phyloP scores from a whole-genome alignment of 2,329 filamentous ascomycete species.

The Aureobasidium sp. region DNA sequence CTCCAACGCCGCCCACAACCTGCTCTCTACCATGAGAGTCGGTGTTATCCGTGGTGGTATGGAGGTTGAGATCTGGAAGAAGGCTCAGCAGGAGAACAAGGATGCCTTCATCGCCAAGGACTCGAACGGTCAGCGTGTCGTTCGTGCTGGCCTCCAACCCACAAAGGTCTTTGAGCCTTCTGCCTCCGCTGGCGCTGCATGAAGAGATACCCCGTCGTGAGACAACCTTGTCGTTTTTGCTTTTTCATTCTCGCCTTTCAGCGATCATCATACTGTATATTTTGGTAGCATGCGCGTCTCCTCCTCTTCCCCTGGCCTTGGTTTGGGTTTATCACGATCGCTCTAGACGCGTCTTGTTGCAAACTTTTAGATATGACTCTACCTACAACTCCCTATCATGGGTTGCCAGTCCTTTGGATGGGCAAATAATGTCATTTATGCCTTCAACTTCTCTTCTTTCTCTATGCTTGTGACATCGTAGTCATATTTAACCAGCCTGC shows the following conservation, averaged over 20 bases:
- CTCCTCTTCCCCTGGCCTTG: not conserved
- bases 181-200: constrained; percentile 78
- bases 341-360: constrained; percentile 16
- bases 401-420: not conserved
- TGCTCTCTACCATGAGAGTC: constrained; percentile 80
- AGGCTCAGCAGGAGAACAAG: constrained; percentile 76
- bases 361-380: constrained; percentile 16
- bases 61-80: constrained; percentile 91
- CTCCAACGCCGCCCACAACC: constrained; percentile 83
- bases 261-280: constrained; percentile 9
- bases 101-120: constrained; percentile 75
- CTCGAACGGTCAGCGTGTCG: constrained; percentile 70
- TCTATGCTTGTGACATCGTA: not conserved
- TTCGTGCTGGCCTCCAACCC: constrained; percentile 77
- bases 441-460: not conserved
- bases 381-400: constrained; percentile 9
- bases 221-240: constrained; percentile 2
- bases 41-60: constrained; percentile 80
- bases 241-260: constrained; percentile 10
- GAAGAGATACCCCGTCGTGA: constrained; percentile 21
- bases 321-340: constrained; percentile 12
- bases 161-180: constrained; percentile 77
- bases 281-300: not conserved
- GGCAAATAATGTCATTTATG: constrained; percentile 16
- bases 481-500: not conserved